Evolutionary conservation across 805 yeast genomes (phyloP).

Genomic region (Candida wancherniae): DNA sequence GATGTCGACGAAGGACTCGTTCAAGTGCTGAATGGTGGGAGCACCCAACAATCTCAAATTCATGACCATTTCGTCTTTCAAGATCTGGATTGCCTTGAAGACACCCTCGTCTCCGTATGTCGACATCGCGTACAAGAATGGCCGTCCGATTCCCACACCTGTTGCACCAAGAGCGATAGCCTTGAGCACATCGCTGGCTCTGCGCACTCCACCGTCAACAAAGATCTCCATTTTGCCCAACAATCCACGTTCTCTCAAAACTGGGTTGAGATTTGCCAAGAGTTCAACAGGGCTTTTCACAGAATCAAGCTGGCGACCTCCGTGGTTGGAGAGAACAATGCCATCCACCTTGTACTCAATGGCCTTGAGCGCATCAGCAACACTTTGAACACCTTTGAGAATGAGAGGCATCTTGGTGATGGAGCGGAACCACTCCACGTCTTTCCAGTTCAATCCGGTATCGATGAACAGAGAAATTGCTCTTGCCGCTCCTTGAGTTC

Average conservation of each 20-base stretch:
- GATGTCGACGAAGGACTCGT: slow-evolving; percentile 57
- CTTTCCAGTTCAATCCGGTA: slow-evolving; percentile 35
- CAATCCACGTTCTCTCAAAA: slow-evolving; percentile 37
- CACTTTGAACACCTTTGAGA: slow-evolving; percentile 65
- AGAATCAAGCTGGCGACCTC: slow-evolving; percentile 67
- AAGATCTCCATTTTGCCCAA: slow-evolving; percentile 55
- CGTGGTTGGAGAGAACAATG: slow-evolving; percentile 66
- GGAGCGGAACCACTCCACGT: slow-evolving; percentile 36
- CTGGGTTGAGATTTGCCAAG: slow-evolving; percentile 49
- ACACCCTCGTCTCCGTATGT: slow-evolving; percentile 78
- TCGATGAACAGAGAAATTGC: slow-evolving; percentile 77
- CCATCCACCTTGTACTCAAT: slow-evolving; percentile 57
- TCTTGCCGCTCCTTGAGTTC: slow-evolving; percentile 73
- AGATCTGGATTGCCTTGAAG: slow-evolving; percentile 53
- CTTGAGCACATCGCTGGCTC: slow-evolving; percentile 74
- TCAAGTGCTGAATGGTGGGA: slow-evolving; percentile 41
- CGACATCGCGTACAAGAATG: slow-evolving; percentile 73
- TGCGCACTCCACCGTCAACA: slow-evolving; percentile 72
- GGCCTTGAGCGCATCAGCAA: slow-evolving; percentile 60
- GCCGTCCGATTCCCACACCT: slow-evolving; percentile 73
- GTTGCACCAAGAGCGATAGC: slow-evolving; percentile 75
- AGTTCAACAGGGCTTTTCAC: slow-evolving; percentile 60
- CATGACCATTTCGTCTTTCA: slow-evolving; percentile 57
- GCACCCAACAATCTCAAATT: slow-evolving; percentile 67
- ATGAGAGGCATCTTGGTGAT: slow-evolving; percentile 44